phyloP scores from a whole-genome alignment of 2,329 filamentous ascomycete species.

The Aspergillus glaucus region DNA sequence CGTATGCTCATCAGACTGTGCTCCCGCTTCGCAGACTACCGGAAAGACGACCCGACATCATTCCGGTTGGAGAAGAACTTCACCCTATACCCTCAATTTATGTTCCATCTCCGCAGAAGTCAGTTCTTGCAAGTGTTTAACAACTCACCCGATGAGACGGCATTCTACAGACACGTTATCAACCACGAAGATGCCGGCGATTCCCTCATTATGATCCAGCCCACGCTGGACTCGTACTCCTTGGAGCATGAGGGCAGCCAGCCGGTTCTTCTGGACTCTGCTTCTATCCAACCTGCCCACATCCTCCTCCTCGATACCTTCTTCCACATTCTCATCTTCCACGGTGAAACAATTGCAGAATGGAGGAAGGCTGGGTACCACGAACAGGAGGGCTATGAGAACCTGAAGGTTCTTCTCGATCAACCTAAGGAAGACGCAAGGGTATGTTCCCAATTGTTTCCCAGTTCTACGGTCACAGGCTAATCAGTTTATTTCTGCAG shows the following conservation, averaged over 20 bases:
- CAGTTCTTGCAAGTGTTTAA: conserved; percentile 99
- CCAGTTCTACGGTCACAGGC: background rate
- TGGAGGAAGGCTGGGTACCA: conserved; percentile 98
- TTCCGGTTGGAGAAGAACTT: conserved; percentile 99
- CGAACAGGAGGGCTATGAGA: conserved; percentile 96
- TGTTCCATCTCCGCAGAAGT: conserved; percentile 96
- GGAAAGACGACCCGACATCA: conserved; percentile 95
- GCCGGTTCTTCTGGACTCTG: conserved; percentile 92
- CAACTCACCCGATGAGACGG: conserved; percentile 97
- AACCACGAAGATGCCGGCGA: conserved; percentile 97
- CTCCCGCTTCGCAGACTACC: conserved; percentile 93
- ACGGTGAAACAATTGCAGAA: conserved; percentile 94
- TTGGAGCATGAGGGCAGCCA: conserved; percentile 91
- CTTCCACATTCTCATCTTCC: conserved; percentile 99
- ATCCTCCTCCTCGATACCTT: conserved; percentile 95
- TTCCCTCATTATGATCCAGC: conserved; percentile 97
- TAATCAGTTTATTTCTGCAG: conserved; percentile 38
- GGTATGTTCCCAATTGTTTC: conserved; percentile 47
- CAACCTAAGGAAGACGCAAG: conserved; percentile 95
- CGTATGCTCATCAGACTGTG: conserved; percentile 96
- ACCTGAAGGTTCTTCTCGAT: conserved; percentile 81
- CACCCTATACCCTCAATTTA: conserved; percentile 96
- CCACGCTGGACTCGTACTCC: conserved; percentile 92
- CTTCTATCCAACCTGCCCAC: conserved; percentile 89
- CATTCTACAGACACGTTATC: conserved; percentile 95